These are phyloP conservation scores for Citrus reticulata DNA, from an alignment of 345 rosid species.

Conservation along the genomic window DNA sequence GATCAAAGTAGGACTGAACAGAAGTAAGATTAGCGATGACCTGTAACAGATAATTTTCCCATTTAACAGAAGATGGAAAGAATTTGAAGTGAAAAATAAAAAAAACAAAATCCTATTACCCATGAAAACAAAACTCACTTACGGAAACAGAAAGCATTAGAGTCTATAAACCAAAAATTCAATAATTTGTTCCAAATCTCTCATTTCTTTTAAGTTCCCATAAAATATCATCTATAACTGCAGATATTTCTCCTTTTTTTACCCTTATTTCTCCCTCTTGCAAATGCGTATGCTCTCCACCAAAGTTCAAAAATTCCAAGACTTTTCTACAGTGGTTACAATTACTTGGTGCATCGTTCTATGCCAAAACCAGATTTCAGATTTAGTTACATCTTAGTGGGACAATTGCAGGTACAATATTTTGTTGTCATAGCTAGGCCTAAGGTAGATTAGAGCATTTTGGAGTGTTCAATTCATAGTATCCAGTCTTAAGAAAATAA, in stretches of 20 bases:
- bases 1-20: slow-evolving; percentile 59
- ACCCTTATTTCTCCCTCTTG: background rate
- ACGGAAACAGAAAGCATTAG: background rate
- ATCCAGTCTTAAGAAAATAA: background rate
- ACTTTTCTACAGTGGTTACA: background rate
- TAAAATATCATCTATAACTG: background rate
- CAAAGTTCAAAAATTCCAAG: background rate
- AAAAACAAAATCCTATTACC: background rate
- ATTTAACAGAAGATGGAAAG: background rate
- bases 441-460: background rate
- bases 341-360: background rate
- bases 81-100: background rate
- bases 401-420: background rate
- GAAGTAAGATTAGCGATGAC: slow-evolving; percentile 65
- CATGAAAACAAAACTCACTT: background rate
- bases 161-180: background rate
- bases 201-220: background rate
- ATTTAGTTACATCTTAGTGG: background rate
- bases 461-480: background rate
- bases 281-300: background rate
- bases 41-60: slow-evolving; percentile 31
- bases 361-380: background rate
- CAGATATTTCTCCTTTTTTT: background rate
- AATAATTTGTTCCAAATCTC: background rate
- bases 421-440: background rate